A percentile compares a stretch with the other conserved stretches of the same genome.
phyloP scores from a whole-genome alignment of 805 yeast genomes.

The Kodamaea nitidulidarum region DNA sequence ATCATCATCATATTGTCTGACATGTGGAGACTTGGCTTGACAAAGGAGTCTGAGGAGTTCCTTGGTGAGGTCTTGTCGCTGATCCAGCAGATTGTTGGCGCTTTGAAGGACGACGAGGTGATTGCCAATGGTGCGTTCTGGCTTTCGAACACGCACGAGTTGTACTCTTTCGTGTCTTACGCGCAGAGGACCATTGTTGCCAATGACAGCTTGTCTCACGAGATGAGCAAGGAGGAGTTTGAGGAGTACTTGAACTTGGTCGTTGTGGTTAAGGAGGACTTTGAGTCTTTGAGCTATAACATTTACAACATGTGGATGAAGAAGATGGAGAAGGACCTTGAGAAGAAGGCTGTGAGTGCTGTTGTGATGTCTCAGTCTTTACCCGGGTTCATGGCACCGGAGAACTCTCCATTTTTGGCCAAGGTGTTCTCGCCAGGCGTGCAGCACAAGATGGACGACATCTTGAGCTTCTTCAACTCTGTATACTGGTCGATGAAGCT shows the following conservation, averaged over 20 bases:
- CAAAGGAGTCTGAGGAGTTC: constrained; percentile 86
- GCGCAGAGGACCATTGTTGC: constrained; percentile 90
- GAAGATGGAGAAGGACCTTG: constrained; percentile 85
- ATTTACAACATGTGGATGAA: constrained; percentile 97
- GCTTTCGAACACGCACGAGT: constrained; percentile 94
- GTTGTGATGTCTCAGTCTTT: constrained; percentile 90
- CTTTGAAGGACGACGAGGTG: constrained; percentile 80
- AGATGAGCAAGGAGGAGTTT: constrained; percentile 86
- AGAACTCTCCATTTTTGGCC: constrained; percentile 72
- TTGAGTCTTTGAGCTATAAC: constrained; percentile 87
- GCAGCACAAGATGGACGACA: constrained; percentile 90
- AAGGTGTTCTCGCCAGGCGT: constrained; percentile 72
- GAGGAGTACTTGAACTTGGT: constrained; percentile 85
- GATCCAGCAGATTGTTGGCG: constrained; percentile 77
- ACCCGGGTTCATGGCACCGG: constrained; percentile 93
- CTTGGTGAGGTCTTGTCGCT: constrained; percentile 84
- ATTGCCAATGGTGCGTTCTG: constrained; percentile 94
- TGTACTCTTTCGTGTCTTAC: constrained; percentile 88
- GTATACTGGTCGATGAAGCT: constrained; percentile 92
- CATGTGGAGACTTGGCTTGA: constrained; percentile 96
- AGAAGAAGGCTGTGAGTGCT: constrained; percentile 91
- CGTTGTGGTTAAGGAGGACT: constrained; percentile 88
- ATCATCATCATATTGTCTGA: constrained; percentile 88
- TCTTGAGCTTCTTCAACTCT: constrained; percentile 80
- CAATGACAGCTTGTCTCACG: constrained; percentile 72